phyloP scores from a whole-genome alignment of 2,329 filamentous ascomycete genomes.

The Aspergillus sp. region DNA sequence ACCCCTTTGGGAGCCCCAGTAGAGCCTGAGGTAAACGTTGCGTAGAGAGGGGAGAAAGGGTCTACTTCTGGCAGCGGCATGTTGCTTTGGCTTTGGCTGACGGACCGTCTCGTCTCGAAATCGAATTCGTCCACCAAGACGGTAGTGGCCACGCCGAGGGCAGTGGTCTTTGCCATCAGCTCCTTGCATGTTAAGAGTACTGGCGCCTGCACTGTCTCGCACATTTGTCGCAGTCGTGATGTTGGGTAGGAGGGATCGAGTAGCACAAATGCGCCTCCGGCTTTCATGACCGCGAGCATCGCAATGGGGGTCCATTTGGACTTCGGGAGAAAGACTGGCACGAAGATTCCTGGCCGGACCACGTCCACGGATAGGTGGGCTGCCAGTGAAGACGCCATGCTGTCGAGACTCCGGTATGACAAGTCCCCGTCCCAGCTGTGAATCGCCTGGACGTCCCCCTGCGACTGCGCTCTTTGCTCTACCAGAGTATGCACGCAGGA shows the following conservation, averaged over 20 bases:
- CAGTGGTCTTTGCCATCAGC: neutral
- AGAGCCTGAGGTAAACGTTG: conserved; percentile 6
- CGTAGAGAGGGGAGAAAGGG: conserved; percentile 52
- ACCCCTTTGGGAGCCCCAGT: conserved; percentile 4
- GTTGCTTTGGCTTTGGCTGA: too few relatives aligned
- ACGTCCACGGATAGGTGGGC: neutral
- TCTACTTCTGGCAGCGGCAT: conserved; percentile 8
- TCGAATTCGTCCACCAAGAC: neutral
- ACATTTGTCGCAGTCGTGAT: conserved; percentile 3
- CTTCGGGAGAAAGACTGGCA: conserved; percentile 9
- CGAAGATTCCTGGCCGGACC: neutral
- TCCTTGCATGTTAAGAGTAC: neutral
- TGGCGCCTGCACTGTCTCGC: neutral
- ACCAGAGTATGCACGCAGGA: neutral
- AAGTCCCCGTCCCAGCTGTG: conserved; percentile 11
- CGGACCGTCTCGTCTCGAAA: neutral
- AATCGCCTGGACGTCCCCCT: conserved; percentile 1
- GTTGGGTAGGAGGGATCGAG: conserved; percentile 9
- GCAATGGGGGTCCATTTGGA: conserved; percentile 17
- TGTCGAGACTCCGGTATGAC: conserved; percentile 6
- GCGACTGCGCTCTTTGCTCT: neutral
- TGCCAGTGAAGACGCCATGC: neutral
- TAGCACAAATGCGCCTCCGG: conserved; percentile 29
- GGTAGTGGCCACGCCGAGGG: neutral
- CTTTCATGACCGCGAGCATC: conserved; percentile 29